Base-by-base conservation (phyloP, 768 basidiomycete species). In the Leccinum barrowsii region DNA sequence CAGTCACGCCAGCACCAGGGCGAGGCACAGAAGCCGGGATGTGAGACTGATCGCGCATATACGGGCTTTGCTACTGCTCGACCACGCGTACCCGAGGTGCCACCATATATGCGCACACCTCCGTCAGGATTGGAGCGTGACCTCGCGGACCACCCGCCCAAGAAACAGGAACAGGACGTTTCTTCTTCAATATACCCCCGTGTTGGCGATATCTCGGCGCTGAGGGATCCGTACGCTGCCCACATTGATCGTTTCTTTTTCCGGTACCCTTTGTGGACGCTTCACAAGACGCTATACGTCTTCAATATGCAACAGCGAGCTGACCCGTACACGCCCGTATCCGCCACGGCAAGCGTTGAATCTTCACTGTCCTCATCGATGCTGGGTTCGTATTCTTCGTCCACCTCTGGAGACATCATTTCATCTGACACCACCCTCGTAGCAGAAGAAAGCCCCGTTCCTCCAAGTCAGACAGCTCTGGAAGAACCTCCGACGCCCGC, bases 281-380 rank as follows among this genome's bases (percentile, higher is more conserved):
- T 89, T 65, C 72, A 77, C 47, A 89, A 89, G 75, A 80, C 78
- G 42, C 63, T 88, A n/a, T 89, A 83, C 76, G 77, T 85, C 70
- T 80, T 80, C 60, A 83, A 85, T 60, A 68, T 89, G 65, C 80
- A 82, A 48, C 69, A 78, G 21, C 55, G 61, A 44, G 50, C 54
- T 40, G 21, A 19, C 52, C 28, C 37, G 15, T 46, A 42, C 37
- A 37, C 52, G 50, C 54, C 69, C 50, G 63, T 65, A n/a, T 61
- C 66, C n/a, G 46, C 47, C 62, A 67, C 26, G 22, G 1, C 30
- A 2, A 44, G 30, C 7, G 12, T 60, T 13, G 52, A 50, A 44
- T 28, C 56, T 12, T 67, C 70, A 48, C n/a, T 13, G 19, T 65
- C 69, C 13, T 63, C 57, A 1, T 67, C 70, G 21, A 62, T 59